Percentiles rank a stretch among this genome's conserved stretches.
Conservation (phyloP, 768 basidiomycete species). For the Trametes cinnabarina region DNA sequence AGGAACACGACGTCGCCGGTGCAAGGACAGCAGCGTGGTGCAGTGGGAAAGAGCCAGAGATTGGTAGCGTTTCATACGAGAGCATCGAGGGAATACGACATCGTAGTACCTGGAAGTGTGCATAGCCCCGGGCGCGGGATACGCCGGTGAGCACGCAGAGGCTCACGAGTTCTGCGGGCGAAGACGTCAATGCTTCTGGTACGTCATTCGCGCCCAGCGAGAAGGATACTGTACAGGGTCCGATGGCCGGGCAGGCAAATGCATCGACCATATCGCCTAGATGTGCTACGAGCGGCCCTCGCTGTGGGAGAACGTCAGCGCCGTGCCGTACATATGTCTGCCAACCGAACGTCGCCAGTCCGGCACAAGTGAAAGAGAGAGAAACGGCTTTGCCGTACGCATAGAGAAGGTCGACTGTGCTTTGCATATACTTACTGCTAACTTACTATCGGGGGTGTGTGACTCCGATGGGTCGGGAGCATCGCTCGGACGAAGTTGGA, state of each 20-base stretch:
- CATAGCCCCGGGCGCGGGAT: background rate
- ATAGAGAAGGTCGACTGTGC: too few relatives aligned
- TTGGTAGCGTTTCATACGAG: background rate
- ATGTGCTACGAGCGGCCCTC: background rate
- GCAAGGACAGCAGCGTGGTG: background rate
- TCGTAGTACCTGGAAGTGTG: background rate
- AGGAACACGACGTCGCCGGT: background rate
- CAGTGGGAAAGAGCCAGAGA: conserved; percentile 1
- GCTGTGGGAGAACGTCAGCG: conserved; percentile 3
- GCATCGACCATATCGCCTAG: background rate
- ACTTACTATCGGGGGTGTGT: too few relatives aligned
- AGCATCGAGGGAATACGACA: background rate
- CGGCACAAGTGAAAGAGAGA: background rate
- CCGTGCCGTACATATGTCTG: conserved; percentile 5
- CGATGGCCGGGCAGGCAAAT: conserved; percentile 7
- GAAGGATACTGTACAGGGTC: conserved; percentile 6
- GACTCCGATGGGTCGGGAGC: conserved; percentile 8
- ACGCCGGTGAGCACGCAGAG: background rate
- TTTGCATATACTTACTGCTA: too few relatives aligned
- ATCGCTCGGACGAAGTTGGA: conserved; percentile 1
- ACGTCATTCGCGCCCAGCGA: conserved; percentile 7
- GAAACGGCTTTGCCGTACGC: background rate
- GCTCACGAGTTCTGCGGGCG: background rate
- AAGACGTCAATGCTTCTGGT: conserved; percentile 6
- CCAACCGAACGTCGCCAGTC: background rate